These are phyloP conservation scores for Kazachstania martiniae DNA, from an alignment of 805 yeast species.

Conservation along the genomic window DNA sequence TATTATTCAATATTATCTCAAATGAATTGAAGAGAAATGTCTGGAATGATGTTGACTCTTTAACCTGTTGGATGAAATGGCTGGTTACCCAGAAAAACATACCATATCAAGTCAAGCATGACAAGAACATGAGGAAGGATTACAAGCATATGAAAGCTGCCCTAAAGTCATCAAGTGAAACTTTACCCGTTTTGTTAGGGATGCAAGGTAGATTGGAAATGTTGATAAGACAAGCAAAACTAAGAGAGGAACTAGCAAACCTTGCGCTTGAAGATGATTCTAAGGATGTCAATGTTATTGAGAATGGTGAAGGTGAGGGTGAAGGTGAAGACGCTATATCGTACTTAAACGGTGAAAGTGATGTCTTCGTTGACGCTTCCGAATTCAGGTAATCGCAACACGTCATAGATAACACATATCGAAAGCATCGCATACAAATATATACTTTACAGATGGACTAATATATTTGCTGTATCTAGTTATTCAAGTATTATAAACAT, in stretches of 20 bases:
- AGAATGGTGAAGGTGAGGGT: slow-evolving; percentile 32
- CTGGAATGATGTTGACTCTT: slow-evolving; percentile 15
- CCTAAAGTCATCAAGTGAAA: slow-evolving; percentile 42
- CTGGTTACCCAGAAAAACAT: slow-evolving; percentile 56
- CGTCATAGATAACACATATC: too few relatives aligned
- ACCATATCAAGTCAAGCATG: slow-evolving; percentile 22
- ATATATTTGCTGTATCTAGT: too few relatives aligned
- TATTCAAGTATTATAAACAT: too few relatives aligned
- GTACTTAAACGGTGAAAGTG: slow-evolving; percentile 36
- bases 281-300: slow-evolving; percentile 2
- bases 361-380: slow-evolving; percentile 32
- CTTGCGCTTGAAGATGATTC: slow-evolving; percentile 24
- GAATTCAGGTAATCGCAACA: slow-evolving; percentile 15
- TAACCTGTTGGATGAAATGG: slow-evolving; percentile 71
- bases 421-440: too few relatives aligned
- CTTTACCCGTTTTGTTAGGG: slow-evolving; percentile 60
- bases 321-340: slow-evolving; percentile 28
- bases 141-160: slow-evolving; percentile 48
- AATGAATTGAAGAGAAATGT: slow-evolving; percentile 33
- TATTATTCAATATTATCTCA: slow-evolving; percentile 34
- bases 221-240: slow-evolving; percentile 60
- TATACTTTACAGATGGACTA: too few relatives aligned
- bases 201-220: slow-evolving; percentile 80
- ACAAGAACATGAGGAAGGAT: slow-evolving; percentile 26
- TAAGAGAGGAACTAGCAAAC: slow-evolving; percentile 45